Conservation (phyloP, 192 early-diverging fungal species). For the Podochytrium sp. region DNA sequence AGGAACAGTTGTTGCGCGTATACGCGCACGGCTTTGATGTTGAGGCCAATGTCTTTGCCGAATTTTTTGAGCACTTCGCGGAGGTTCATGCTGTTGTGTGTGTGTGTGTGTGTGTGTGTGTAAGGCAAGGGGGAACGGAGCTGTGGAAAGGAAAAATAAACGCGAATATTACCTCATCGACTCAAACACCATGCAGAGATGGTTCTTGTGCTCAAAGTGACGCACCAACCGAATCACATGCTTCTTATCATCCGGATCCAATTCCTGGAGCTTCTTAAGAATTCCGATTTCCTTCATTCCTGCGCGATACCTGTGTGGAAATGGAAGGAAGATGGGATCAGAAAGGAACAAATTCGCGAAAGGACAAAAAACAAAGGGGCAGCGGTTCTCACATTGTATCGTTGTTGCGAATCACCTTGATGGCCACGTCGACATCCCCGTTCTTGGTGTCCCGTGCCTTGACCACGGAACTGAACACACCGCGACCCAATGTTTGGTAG, state of each 20-base stretch:
- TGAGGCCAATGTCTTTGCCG: constrained; percentile 90
- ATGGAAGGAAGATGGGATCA: neutral
- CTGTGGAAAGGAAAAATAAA: neutral
- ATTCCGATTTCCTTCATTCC: constrained; percentile 89
- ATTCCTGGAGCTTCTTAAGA: constrained; percentile 79
- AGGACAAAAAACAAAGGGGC: neutral
- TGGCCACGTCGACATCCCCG: constrained; percentile 79
- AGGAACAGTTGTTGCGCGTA: constrained; percentile 92
- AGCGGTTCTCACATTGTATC: constrained; percentile 74
- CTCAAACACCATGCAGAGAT: constrained; percentile 95
- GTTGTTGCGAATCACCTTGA: constrained; percentile 96
- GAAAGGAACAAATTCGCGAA: neutral
- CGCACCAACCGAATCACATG: constrained; percentile 84
- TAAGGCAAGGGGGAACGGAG: neutral
- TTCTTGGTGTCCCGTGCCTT: constrained; percentile 80
- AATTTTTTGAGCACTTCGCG: constrained; percentile 93
- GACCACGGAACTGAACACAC: constrained; percentile 94
- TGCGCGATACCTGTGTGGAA: constrained; percentile 72
- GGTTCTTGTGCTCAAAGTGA: constrained; percentile 89
- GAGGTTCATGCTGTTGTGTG: constrained; percentile 74
- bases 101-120: neutral
- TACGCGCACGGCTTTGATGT: constrained; percentile 88
- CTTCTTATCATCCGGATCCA: constrained; percentile 87
- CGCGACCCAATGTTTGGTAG: constrained; percentile 83
- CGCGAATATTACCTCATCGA: constrained; percentile 66